Percentiles rank a stretch among this genome's conserved stretches.
phyloP scores from a whole-genome alignment of 345 rosid genomes.

The Salix caprea region DNA sequence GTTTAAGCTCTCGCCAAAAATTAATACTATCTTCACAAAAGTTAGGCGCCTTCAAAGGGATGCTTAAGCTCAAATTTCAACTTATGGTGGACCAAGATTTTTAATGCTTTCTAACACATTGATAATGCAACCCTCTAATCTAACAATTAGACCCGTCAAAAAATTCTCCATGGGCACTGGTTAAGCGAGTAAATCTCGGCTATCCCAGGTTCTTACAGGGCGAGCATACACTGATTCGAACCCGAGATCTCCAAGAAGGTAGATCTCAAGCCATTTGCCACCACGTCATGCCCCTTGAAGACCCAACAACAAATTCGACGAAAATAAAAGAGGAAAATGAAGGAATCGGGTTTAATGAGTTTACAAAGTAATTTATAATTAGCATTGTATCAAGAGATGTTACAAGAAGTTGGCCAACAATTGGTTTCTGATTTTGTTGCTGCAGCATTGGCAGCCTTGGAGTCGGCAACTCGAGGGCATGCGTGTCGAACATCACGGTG shows the following conservation, averaged over 20 bases:
- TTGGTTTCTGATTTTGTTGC: not conserved
- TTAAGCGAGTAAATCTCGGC: too few species aligned
- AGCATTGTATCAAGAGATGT: not conserved
- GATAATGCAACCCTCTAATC: not conserved
- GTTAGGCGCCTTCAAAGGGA: conserved; percentile 9
- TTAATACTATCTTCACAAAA: not conserved
- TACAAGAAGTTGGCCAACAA: not conserved
- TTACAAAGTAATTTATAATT: not conserved
- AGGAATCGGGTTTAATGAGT: not conserved
- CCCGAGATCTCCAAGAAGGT: too few species aligned
- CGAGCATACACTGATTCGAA: too few species aligned
- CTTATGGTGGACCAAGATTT: not conserved
- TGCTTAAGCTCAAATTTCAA: not conserved
- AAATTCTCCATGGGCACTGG: not conserved
- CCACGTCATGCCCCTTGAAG: too few species aligned
- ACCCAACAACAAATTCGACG: not conserved
- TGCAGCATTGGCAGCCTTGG: conserved; percentile 43
- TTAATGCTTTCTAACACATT: not conserved
- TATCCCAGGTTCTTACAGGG: too few species aligned
- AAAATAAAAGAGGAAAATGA: not conserved
- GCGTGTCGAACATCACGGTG: conserved; percentile 34
- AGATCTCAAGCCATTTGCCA: too few species aligned
- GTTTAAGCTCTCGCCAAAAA: not conserved
- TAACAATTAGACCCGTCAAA: not conserved
- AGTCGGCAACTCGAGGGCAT: conserved; percentile 22